phyloP scores from a whole-genome alignment of 805 yeast genomes.

The Candida silvatica region DNA sequence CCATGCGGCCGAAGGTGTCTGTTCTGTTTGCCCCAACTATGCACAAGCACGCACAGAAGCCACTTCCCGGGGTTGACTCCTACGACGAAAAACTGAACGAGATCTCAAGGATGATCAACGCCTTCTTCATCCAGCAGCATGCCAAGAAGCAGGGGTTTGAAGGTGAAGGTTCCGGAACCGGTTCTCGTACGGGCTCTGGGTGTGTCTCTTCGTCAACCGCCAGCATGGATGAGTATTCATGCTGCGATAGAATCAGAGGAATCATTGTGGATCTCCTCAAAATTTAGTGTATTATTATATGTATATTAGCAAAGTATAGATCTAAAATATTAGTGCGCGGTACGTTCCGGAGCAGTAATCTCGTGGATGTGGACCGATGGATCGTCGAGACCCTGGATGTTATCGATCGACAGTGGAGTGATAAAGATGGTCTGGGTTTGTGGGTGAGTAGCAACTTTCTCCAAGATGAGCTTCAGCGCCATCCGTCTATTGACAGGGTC shows the following conservation, averaged over 20 bases:
- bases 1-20: background rate
- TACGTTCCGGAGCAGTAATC: slow-evolving; percentile 33
- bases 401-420: slow-evolving; percentile 86
- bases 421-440: slow-evolving; percentile 84
- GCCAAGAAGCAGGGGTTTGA: slow-evolving; percentile 5
- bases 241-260: slow-evolving; percentile 14
- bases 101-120: slow-evolving; percentile 8
- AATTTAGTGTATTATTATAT: background rate
- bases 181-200: too few species aligned
- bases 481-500: slow-evolving; percentile 83
- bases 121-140: slow-evolving; percentile 5
- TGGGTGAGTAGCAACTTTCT: slow-evolving; percentile 53
- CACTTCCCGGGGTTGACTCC: slow-evolving; percentile 4
- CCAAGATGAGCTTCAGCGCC: slow-evolving; percentile 66
- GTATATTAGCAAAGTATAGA: background rate
- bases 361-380: slow-evolving; percentile 56
- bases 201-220: too few species aligned
- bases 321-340: background rate
- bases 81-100: slow-evolving; percentile 12
- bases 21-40: slow-evolving; percentile 1
- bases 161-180: slow-evolving; percentile 1
- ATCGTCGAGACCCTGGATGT: slow-evolving; percentile 48
- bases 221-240: slow-evolving; percentile 4
- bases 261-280: slow-evolving; percentile 9
- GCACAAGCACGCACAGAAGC: background rate